These are phyloP conservation scores for Parasitella parasitica DNA, from an alignment of 371 early-diverging fungal species.

Conservation along the genomic window DNA sequence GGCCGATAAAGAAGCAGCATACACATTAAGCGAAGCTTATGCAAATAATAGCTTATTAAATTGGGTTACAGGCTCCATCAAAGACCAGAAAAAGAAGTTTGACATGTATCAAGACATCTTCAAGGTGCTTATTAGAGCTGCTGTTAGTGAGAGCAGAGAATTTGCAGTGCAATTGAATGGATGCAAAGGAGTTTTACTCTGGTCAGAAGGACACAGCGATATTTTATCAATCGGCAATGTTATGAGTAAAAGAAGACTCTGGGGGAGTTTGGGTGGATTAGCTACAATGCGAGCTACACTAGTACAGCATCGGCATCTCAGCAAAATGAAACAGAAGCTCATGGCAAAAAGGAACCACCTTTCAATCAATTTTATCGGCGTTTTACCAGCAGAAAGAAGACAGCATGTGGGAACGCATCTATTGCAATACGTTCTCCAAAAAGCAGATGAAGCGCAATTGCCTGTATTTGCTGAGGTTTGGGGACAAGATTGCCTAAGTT, in stretches of 20 bases:
- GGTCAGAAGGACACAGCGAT: slow-evolving; percentile 27
- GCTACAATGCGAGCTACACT: slow-evolving; percentile 16
- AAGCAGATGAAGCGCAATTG: slow-evolving; percentile 27
- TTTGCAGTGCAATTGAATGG: slow-evolving; percentile 35
- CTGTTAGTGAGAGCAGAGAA: slow-evolving; percentile 25
- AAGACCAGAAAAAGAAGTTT: slow-evolving; percentile 11
- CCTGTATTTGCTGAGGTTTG: slow-evolving; percentile 34
- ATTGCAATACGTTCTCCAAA: slow-evolving; percentile 20
- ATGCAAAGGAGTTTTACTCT: slow-evolving; percentile 28
- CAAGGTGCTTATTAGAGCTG: slow-evolving; percentile 22
- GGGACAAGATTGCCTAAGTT: slow-evolving; percentile 10
- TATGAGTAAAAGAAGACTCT: slow-evolving; percentile 21
- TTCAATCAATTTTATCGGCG: slow-evolving; percentile 28
- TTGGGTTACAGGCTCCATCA: slow-evolving; percentile 21
- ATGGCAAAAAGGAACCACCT: slow-evolving; percentile 20
- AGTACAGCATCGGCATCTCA: slow-evolving; percentile 15
- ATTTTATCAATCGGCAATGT: slow-evolving; percentile 15
- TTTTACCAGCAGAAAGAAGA: slow-evolving; percentile 25
- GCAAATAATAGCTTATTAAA: slow-evolving; percentile 11
- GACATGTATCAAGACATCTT: slow-evolving; percentile 22
- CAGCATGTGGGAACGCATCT: slow-evolving; percentile 14
- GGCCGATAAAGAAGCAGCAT: slow-evolving; percentile 34
- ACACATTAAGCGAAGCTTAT: slow-evolving; percentile 26
- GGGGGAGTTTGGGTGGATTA: slow-evolving; percentile 17
- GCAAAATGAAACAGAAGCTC: slow-evolving; percentile 16